Evolutionary conservation across 495 filamentous ascomycete genomes (phyloP).

Genomic region (Saxophila tyrrhenica): DNA sequence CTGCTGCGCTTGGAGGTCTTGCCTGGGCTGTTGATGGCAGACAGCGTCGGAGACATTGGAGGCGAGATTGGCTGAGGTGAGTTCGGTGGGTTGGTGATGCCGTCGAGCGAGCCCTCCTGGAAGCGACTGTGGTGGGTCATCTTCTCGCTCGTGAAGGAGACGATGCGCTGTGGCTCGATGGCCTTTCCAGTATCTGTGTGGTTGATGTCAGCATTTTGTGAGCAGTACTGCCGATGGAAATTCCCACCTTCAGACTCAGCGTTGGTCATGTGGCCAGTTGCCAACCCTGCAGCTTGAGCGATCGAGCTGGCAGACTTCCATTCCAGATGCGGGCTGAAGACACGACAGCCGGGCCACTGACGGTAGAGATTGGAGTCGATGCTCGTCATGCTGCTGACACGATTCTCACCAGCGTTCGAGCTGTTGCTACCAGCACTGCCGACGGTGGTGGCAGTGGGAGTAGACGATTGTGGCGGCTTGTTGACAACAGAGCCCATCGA

Average conservation of each 20-base stretch:
- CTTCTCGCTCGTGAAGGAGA: neutral
- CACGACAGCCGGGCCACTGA: slow-evolving; percentile 1
- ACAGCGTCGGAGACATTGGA: neutral
- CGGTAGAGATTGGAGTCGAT: slow-evolving; percentile 10
- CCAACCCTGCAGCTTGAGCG: slow-evolving; percentile 7
- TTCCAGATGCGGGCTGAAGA: slow-evolving; percentile 12
- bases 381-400: slow-evolving; percentile 10
- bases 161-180: neutral
- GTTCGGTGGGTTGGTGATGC: slow-evolving; percentile 3
- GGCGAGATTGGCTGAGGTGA: slow-evolving; percentile 2
- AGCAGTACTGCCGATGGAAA: neutral
- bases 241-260: neutral
- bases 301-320: slow-evolving; percentile 12
- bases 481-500: neutral
- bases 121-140: slow-evolving; percentile 2
- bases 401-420: neutral
- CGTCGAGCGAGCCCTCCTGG: slow-evolving; percentile 7
- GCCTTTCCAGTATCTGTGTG: neutral
- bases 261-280: slow-evolving; percentile 3
- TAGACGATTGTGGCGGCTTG: neutral
- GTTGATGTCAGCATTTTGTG: neutral
- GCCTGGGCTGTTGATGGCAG: neutral
- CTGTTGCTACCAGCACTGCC: neutral
- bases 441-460: neutral
- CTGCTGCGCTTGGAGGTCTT: neutral